Conservation (phyloP, 345 rosid species). For the Pistacia vera region DNA sequence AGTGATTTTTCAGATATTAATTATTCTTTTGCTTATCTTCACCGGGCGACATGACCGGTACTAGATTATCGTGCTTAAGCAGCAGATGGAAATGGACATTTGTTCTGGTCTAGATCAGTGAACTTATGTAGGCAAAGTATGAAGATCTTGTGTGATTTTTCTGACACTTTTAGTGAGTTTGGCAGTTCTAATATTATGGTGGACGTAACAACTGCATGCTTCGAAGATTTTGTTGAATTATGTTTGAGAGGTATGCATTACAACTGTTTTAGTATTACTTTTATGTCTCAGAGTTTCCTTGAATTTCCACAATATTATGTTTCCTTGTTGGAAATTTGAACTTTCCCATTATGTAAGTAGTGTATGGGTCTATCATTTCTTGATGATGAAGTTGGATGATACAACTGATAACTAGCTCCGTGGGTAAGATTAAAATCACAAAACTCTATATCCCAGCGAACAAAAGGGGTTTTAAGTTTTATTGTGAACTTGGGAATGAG, state of each 20-base stretch:
- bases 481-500: neutral
- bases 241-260: too few species aligned
- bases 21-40: too few species aligned
- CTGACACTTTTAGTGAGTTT: slow-evolving; percentile 24
- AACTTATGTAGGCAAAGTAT: slow-evolving; percentile 18
- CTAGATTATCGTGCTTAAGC: slow-evolving; percentile 27
- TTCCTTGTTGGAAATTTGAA: neutral
- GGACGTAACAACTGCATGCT: slow-evolving; percentile 18
- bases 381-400: neutral
- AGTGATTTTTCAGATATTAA: too few species aligned
- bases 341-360: neutral
- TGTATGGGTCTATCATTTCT: neutral
- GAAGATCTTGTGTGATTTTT: slow-evolving; percentile 17
- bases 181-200: slow-evolving; percentile 14
- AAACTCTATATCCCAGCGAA: neutral
- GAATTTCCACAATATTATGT: neutral
- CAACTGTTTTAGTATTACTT: too few species aligned
- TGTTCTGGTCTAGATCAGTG: slow-evolving; percentile 16
- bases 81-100: neutral
- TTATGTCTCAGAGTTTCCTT: too few species aligned
- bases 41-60: slow-evolving; percentile 31
- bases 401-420: too few species aligned
- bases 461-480: neutral
- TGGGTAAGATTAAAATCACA: neutral
- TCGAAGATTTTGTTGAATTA: too few species aligned